Conservation (phyloP, 306 rosid genomes). For the Begonia masoniana region DNA sequence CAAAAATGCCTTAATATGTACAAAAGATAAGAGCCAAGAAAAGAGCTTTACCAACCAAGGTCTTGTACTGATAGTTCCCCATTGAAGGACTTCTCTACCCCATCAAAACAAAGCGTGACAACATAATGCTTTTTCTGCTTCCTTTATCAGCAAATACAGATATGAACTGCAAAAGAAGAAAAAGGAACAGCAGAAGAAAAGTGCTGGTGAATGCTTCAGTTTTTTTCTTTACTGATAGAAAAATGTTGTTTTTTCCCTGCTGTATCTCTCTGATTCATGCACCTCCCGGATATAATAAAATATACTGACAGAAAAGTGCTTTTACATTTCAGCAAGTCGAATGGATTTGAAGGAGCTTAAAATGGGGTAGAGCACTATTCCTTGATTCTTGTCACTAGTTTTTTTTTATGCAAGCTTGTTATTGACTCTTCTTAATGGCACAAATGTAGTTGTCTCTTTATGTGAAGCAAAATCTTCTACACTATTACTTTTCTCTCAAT, state of each 20-base stretch:
- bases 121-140: too few relatives aligned
- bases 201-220: conserved; percentile 54
- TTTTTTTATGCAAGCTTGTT: conserved; percentile 3
- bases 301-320: conserved; percentile 33
- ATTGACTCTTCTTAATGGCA: not conserved
- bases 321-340: conserved; percentile 67
- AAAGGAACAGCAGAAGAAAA: conserved; percentile 87
- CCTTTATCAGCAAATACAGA: conserved; percentile 65
- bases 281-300: conserved; percentile 18
- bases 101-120: too few relatives aligned
- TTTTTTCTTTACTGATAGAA: conserved; percentile 11
- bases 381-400: not conserved
- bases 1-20: too few relatives aligned
- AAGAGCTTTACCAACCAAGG: too few relatives aligned
- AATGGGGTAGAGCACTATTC: conserved; percentile 65
- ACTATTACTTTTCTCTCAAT: too few relatives aligned
- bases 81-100: too few relatives aligned
- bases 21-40: too few relatives aligned
- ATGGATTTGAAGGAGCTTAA: conserved; percentile 98
- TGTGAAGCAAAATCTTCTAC: too few relatives aligned
- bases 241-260: not conserved
- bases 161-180: conserved; percentile 91
- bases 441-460: not conserved
- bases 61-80: too few relatives aligned
- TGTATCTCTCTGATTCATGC: conserved; percentile 21